These are phyloP conservation scores for Pseudonectria foliicola DNA, from an alignment of 2,329 filamentous ascomycete genomes.

Conservation along the genomic window DNA sequence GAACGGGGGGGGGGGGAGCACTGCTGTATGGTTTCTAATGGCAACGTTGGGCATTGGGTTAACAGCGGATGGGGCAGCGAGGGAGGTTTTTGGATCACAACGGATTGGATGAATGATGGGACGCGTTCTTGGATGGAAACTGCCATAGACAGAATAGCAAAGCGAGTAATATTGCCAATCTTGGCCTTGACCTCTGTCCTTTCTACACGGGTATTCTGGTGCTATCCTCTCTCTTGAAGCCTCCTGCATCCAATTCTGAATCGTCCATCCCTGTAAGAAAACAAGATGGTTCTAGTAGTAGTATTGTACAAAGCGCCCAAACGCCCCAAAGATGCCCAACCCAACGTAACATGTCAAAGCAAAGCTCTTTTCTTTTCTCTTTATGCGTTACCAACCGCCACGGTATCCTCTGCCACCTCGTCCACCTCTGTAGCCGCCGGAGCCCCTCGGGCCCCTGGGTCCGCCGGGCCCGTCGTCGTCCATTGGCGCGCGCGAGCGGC, in stretches of 20 bases:
- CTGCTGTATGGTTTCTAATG: too few relatives aligned
- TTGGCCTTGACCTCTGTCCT: neutral
- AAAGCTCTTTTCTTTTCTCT: neutral
- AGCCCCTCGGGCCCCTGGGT: constrained; percentile 44
- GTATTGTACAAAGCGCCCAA: too few relatives aligned
- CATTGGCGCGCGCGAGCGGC: constrained; percentile 53
- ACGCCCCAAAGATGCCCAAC: constrained; percentile 2
- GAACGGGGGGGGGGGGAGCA: too few relatives aligned
- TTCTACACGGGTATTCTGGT: too few relatives aligned
- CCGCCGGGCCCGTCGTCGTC: constrained; percentile 40
- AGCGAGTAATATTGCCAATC: constrained; percentile 15
- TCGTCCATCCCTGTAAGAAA: too few relatives aligned
- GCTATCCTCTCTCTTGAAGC: too few relatives aligned
- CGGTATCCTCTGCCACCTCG: constrained; percentile 44
- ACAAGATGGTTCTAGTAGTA: too few relatives aligned
- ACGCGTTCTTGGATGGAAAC: constrained; percentile 4
- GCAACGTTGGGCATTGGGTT: too few relatives aligned
- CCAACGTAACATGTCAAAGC: neutral
- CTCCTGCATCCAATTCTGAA: too few relatives aligned
- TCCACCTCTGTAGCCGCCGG: constrained; percentile 47
- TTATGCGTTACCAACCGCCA: constrained; percentile 35
- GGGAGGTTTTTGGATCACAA: neutral
- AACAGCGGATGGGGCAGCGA: neutral
- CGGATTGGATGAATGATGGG: neutral
- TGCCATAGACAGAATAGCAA: constrained; percentile 15